phyloP scores from a whole-genome alignment of 106 monocot genomes.

The Platanthera guangdongensis region DNA sequence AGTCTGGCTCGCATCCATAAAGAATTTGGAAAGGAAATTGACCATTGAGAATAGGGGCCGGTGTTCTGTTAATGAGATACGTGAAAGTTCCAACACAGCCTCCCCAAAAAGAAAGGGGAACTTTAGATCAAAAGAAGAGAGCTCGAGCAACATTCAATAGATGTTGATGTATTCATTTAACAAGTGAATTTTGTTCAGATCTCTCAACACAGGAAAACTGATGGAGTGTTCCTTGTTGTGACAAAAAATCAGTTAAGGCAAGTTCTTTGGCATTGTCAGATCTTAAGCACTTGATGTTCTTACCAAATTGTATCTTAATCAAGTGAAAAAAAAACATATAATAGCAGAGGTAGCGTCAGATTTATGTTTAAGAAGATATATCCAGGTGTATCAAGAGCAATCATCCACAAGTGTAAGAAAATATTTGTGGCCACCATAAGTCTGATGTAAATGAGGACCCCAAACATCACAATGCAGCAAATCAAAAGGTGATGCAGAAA shows the following conservation, averaged over 20 bases:
- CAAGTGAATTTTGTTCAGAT: too few species aligned
- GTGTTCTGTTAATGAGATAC: too few species aligned
- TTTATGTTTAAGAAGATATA: neutral
- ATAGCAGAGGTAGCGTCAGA: neutral
- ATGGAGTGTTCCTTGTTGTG: neutral
- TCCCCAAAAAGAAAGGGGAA: too few species aligned
- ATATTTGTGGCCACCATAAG: neutral
- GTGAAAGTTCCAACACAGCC: too few species aligned
- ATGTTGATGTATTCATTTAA: too few species aligned
- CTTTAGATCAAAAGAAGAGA: too few species aligned
- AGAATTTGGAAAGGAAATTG: too few species aligned
- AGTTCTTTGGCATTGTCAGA: neutral
- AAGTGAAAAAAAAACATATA: neutral
- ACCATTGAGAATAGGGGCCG: too few species aligned
- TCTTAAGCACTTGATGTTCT: neutral
- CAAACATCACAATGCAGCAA: neutral
- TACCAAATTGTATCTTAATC: neutral
- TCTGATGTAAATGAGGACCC: too few species aligned
- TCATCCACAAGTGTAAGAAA: neutral
- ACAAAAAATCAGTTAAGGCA: neutral
- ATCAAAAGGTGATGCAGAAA: neutral
- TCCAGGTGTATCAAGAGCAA: neutral
- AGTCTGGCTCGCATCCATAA: too few species aligned
- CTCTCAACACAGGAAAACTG: neutral
- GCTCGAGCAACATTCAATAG: too few species aligned